phyloP scores from a whole-genome alignment of 345 rosid genomes.

The Aquilaria yunnanensis region DNA sequence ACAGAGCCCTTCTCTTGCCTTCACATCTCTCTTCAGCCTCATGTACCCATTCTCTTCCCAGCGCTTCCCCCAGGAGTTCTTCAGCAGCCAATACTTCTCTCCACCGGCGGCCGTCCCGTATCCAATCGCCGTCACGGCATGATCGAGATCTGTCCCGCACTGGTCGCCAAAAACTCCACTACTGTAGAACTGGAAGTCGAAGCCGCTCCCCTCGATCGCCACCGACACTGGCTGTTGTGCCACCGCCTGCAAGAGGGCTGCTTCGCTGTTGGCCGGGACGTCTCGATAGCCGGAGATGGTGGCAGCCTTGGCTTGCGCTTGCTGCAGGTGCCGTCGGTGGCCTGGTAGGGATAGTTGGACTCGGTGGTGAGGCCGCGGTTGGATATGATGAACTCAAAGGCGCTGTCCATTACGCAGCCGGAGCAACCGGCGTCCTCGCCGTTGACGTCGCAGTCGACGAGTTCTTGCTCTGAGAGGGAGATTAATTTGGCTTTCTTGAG shows the following conservation, averaged over 20 bases:
- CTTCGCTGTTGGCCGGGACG: constrained; percentile 37
- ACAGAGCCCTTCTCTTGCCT: constrained; percentile 42
- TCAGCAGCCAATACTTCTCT: constrained; percentile 45
- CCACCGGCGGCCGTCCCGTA: constrained; percentile 38
- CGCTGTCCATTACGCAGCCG: constrained; percentile 32
- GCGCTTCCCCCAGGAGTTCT: constrained; percentile 56
- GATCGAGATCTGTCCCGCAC: constrained; percentile 34
- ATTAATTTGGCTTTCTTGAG: constrained; percentile 34
- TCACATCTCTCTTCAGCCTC: constrained; percentile 36
- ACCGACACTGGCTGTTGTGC: constrained; percentile 51
- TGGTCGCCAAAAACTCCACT: constrained; percentile 34
- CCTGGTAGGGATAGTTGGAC: constrained; percentile 33
- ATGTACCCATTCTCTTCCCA: constrained; percentile 62
- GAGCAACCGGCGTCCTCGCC: constrained; percentile 30
- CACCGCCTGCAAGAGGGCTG: constrained; percentile 40
- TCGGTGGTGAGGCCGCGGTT: constrained; percentile 46
- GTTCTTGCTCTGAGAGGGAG: constrained; percentile 59
- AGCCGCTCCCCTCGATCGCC: constrained; percentile 21
- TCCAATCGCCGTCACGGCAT: constrained; percentile 49
- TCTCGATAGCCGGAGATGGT: constrained; percentile 28
- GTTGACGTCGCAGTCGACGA: constrained; percentile 35
- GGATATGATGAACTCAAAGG: constrained; percentile 31
- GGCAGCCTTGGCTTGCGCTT: constrained; percentile 11
- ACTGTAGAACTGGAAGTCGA: constrained; percentile 27
- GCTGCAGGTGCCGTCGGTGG: constrained; percentile 28